These are phyloP conservation scores for Penicillium maclennaniae DNA, from an alignment of 495 filamentous ascomycete species.

Conservation along the genomic window DNA sequence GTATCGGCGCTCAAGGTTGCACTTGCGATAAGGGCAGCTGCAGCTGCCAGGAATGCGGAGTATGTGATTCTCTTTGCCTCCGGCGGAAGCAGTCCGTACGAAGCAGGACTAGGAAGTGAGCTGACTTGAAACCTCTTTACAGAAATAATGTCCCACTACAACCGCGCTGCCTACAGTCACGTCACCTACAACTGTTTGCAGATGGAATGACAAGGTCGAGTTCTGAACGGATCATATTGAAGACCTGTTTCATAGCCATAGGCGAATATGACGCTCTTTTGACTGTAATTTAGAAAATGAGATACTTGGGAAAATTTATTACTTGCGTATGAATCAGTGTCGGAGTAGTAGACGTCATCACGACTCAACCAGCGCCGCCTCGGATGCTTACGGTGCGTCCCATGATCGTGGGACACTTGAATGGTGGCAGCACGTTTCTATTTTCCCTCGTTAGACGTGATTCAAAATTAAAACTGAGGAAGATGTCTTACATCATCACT, in stretches of 20 bases:
- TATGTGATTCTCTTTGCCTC: constrained; percentile 27
- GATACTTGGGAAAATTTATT: neutral
- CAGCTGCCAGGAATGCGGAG: constrained; percentile 45
- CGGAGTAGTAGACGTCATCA: constrained; percentile 9
- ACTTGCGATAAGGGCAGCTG: constrained; percentile 35
- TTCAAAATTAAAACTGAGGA: neutral
- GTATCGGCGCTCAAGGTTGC: constrained; percentile 35
- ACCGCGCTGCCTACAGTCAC: neutral
- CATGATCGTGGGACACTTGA: constrained; percentile 51
- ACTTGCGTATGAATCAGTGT: neutral
- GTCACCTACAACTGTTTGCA: neutral
- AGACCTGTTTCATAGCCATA: neutral
- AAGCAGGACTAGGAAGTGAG: neutral
- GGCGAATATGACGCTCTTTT: neutral
- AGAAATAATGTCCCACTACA: neutral
- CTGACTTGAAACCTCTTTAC: neutral
- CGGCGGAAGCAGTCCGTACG: neutral
- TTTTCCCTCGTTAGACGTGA: neutral
- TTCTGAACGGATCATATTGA: neutral
- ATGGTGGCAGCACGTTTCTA: constrained; percentile 49
- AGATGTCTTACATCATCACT: constrained; percentile 47
- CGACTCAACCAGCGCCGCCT: constrained; percentile 23
- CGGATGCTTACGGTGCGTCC: constrained; percentile 48
- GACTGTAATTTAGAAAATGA: neutral
- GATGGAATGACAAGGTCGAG: neutral